These are phyloP conservation scores for Trichoderma oligosporum DNA, from an alignment of 2,329 filamentous ascomycete genomes.

Conservation along the genomic window DNA sequence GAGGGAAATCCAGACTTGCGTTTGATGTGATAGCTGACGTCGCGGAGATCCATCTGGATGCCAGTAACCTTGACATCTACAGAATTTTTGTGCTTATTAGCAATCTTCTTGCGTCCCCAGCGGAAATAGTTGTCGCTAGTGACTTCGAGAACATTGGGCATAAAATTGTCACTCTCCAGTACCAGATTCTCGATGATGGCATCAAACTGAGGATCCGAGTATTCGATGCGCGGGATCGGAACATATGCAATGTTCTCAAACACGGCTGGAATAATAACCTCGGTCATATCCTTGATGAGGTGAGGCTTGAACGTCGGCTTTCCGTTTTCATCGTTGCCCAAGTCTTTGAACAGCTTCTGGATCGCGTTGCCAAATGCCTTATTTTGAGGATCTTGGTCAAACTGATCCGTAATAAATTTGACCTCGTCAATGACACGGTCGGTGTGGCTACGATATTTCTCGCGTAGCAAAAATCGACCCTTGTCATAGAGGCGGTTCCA, in stretches of 20 bases:
- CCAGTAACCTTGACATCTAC: constrained; percentile 80
- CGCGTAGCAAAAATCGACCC: constrained; percentile 79
- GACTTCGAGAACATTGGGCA: constrained; percentile 87
- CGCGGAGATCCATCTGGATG: constrained; percentile 85
- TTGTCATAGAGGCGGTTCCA: constrained; percentile 84
- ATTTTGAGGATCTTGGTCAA: constrained; percentile 85
- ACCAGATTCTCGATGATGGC: constrained; percentile 91
- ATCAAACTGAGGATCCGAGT: constrained; percentile 78
- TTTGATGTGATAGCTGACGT: constrained; percentile 93
- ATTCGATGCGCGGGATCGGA: constrained; percentile 91
- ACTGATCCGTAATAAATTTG: constrained; percentile 85
- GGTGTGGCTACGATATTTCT: constrained; percentile 82
- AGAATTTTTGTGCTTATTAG: constrained; percentile 77
- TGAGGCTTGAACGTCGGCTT: constrained; percentile 90
- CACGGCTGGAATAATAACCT: constrained; percentile 77
- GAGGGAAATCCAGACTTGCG: constrained; percentile 90
- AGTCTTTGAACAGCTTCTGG: constrained; percentile 77
- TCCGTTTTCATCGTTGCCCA: constrained; percentile 83
- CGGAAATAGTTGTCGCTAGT: constrained; percentile 91
- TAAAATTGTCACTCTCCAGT: constrained; percentile 93
- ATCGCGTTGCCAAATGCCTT: constrained; percentile 70
- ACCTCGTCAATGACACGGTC: constrained; percentile 83
- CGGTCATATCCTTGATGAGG: constrained; percentile 80
- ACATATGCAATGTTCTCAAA: constrained; percentile 87
- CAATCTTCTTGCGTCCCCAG: constrained; percentile 85